phyloP scores from a whole-genome alignment of 352 stramenopile genomes.

The Lagenidium giganteum region DNA sequence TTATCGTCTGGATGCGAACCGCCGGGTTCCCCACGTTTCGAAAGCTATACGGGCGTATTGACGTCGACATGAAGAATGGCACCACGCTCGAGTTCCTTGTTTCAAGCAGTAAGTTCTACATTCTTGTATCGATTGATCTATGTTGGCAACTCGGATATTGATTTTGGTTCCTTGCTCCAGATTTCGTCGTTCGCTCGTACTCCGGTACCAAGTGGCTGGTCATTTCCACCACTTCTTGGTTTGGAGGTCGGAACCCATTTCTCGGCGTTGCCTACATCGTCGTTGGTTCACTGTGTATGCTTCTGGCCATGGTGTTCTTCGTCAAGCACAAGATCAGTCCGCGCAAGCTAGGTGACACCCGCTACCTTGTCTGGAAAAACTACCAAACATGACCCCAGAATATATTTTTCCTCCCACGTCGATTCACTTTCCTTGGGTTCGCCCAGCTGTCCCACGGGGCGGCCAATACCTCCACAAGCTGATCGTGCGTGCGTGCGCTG shows the following conservation, averaged over 20 bases:
- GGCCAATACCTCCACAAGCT: neutral
- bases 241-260: constrained; percentile 96
- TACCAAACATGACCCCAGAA: constrained; percentile 52
- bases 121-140: constrained; percentile 2
- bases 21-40: constrained; percentile 97
- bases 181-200: constrained; percentile 96
- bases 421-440: constrained; percentile 1
- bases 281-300: constrained; percentile 92
- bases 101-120: constrained; percentile 76
- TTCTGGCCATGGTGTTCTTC: constrained; percentile 94
- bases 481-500: too few relatives aligned
- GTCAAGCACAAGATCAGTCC: constrained; percentile 94
- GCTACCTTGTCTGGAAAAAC: constrained; percentile 96
- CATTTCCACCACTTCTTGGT: constrained; percentile 94
- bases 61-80: constrained; percentile 86
- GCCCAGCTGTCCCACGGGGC: neutral
- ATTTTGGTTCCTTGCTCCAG: constrained; percentile 25
- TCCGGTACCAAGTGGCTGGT: constrained; percentile 96
- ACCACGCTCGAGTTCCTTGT: constrained; percentile 90
- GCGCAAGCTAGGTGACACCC: constrained; percentile 92
- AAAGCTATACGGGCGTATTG: constrained; percentile 99
- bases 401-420: neutral
- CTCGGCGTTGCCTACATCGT: constrained; percentile 95
- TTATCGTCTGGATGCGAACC: constrained; percentile 99
- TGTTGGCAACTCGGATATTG: constrained; percentile 1